Evolutionary conservation across 2,329 filamentous ascomycete genomes (phyloP).

Genomic region (Fusarium sp.): DNA sequence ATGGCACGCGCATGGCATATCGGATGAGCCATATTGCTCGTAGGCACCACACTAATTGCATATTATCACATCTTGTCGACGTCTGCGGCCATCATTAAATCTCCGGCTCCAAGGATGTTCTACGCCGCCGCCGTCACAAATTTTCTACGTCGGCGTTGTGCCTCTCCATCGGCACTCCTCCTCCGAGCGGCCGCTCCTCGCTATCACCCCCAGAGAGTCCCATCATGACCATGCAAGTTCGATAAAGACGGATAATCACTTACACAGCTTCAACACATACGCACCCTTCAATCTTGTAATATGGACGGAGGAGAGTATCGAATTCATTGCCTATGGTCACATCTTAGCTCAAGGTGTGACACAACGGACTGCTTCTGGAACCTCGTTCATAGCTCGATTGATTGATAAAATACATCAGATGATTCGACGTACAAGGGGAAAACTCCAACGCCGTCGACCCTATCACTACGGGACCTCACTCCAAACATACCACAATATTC

Average conservation of each 20-base stretch:
- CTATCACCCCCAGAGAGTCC: slow-evolving; percentile 17
- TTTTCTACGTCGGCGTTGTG: slow-evolving; percentile 15
- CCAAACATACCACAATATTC: neutral
- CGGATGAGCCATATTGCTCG: slow-evolving; percentile 16
- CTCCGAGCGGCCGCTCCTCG: slow-evolving; percentile 35
- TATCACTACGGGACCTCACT: slow-evolving; percentile 1
- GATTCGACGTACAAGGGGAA: neutral
- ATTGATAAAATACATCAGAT: neutral
- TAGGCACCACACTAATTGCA: neutral
- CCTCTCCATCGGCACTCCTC: slow-evolving; percentile 15
- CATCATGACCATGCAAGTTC: slow-evolving; percentile 31
- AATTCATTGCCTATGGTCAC: slow-evolving; percentile 18
- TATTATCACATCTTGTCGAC: slow-evolving; percentile 28
- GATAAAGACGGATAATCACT: slow-evolving; percentile 29
- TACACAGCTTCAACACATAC: slow-evolving; percentile 14
- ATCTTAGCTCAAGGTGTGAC: slow-evolving; percentile 19
- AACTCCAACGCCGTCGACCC: no score
- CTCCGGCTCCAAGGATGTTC: slow-evolving; percentile 24
- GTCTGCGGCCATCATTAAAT: slow-evolving; percentile 32
- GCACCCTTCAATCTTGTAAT: slow-evolving; percentile 7
- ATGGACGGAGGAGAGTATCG: neutral
- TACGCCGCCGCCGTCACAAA: slow-evolving; percentile 8
- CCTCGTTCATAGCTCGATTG: slow-evolving; percentile 18
- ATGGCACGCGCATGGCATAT: slow-evolving; percentile 1
- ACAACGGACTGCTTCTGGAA: slow-evolving; percentile 36